A percentile compares a stretch with the other conserved stretches of the same genome.
Conservation (phyloP, 805 yeast species). For the Saccharomycopsis vini region DNA sequence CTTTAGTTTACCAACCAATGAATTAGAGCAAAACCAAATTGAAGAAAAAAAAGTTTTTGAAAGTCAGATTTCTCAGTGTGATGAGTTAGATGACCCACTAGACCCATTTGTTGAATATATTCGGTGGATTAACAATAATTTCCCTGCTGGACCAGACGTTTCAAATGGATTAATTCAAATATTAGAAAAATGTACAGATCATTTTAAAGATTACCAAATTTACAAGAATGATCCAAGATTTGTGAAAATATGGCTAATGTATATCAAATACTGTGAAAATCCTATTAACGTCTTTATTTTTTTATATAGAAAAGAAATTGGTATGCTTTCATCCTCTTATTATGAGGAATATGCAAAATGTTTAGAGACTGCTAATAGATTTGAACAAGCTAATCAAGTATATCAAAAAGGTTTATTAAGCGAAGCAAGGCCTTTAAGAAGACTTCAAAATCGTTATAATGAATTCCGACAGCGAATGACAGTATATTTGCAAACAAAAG, state of each 20-base stretch:
- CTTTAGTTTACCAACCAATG: slow-evolving; percentile 25
- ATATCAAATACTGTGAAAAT: slow-evolving; percentile 56
- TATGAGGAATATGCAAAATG: slow-evolving; percentile 73
- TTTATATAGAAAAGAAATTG: slow-evolving; percentile 64
- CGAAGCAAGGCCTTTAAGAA: slow-evolving; percentile 55
- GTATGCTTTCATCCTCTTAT: slow-evolving; percentile 52
- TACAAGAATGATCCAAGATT: slow-evolving; percentile 82
- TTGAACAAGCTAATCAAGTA: slow-evolving; percentile 48
- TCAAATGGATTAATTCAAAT: slow-evolving; percentile 59
- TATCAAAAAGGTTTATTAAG: slow-evolving; percentile 47
- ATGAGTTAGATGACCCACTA: slow-evolving; percentile 75
- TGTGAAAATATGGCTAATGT: slow-evolving; percentile 72
- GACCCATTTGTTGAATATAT: slow-evolving; percentile 68
- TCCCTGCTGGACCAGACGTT: slow-evolving; percentile 49
- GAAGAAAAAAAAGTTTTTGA: slow-evolving; percentile 42
- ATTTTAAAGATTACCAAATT: slow-evolving; percentile 51
- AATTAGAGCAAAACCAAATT: slow-evolving; percentile 24
- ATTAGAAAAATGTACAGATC: slow-evolving; percentile 63
- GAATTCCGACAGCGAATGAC: slow-evolving; percentile 36
- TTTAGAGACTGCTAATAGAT: slow-evolving; percentile 42
- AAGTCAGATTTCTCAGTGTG: slow-evolving; percentile 36
- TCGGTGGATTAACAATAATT: slow-evolving; percentile 57
- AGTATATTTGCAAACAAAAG: slow-evolving; percentile 26
- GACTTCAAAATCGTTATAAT: slow-evolving; percentile 35
- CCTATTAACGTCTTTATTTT: slow-evolving; percentile 66